These are phyloP conservation scores for Erigeron canadensis DNA, from an alignment of 129 eudicot species.

Conservation along the genomic window DNA sequence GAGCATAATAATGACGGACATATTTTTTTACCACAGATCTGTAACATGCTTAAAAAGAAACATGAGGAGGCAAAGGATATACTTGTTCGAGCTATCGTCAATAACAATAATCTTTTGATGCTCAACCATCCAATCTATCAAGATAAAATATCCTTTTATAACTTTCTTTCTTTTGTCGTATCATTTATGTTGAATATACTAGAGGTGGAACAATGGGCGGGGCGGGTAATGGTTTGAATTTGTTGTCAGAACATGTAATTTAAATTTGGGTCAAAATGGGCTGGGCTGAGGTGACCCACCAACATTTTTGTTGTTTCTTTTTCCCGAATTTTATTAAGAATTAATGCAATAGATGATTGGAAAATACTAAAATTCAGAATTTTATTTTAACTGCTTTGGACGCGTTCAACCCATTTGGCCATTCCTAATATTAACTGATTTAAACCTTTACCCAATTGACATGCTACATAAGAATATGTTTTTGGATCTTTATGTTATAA, in stretches of 20 bases:
- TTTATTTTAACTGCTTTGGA: too few species aligned
- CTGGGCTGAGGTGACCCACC: neutral
- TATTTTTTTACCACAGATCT: slow-evolving; percentile 53
- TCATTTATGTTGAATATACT: neutral
- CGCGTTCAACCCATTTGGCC: too few species aligned
- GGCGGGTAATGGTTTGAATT: neutral
- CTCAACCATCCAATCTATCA: slow-evolving; percentile 74
- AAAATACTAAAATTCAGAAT: neutral
- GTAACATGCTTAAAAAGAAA: slow-evolving; percentile 83
- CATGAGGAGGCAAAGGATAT: slow-evolving; percentile 91
- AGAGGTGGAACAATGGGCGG: neutral
- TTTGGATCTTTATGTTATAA: too few species aligned
- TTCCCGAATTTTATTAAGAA: neutral
- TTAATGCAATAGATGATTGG: neutral
- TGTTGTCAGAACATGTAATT: neutral
- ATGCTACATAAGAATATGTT: too few species aligned
- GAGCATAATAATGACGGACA: neutral
- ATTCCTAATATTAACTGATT: too few species aligned
- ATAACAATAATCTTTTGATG: slow-evolving; percentile 77
- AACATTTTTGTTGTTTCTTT: neutral
- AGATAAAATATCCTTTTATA: slow-evolving; percentile 77
- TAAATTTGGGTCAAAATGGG: neutral
- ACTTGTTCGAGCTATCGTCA: slow-evolving; percentile 78
- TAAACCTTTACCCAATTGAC: too few species aligned
- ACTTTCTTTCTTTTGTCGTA: neutral